Base-by-base conservation (phyloP, 129 eudicot species). In the Flaveria linearis region DNA sequence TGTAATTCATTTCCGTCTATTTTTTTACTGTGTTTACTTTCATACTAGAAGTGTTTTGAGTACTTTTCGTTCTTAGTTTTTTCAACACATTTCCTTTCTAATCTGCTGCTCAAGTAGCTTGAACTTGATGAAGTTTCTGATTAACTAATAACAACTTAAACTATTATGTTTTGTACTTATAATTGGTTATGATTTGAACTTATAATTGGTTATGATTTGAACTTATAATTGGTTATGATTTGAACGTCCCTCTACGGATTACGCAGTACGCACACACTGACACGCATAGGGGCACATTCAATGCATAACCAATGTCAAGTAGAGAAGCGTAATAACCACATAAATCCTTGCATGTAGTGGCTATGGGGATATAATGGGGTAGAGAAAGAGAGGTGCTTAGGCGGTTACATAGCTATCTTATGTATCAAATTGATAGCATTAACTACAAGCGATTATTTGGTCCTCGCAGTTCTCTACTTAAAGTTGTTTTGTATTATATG, bases 21-120 rank as follows among this genome's bases (percentile, higher is more conserved):
- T 47, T 49, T 30, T 65, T 65, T 7, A 4, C 14, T 17, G 23
- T 62, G 50, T 62, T 26, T 17, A 26, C 58, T n/a, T 50, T 50
- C n/a, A 26, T 64, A 63, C 20, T 47, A 1, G 50, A 60, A 74
- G n/a, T 7, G 26, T 8, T 55, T 17, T 9, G 10, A 8, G 62
- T 56, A 20, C 62, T 9, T 56, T 56, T 17, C 25, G 42, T 62
- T 41, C 18, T 16, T 60, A 61, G 79, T 25, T 49, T 62, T 62
- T 9, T 64, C 63, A 65, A 46, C 41, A 62, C 49, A 26, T 25
- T 16, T 52, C 10, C 71, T 61, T 46, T 3, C n/a, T 45, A 25
- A 46, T 61, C 0, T 30, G 62, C 71, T 18, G 64, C 22, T 64
- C 67, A 23, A 60, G 41, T 60, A 20, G 41, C 17, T 60, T 60